Base-by-base conservation (phyloP, 176 grass and related monocot species). In the Puccinellia tenuiflora region DNA sequence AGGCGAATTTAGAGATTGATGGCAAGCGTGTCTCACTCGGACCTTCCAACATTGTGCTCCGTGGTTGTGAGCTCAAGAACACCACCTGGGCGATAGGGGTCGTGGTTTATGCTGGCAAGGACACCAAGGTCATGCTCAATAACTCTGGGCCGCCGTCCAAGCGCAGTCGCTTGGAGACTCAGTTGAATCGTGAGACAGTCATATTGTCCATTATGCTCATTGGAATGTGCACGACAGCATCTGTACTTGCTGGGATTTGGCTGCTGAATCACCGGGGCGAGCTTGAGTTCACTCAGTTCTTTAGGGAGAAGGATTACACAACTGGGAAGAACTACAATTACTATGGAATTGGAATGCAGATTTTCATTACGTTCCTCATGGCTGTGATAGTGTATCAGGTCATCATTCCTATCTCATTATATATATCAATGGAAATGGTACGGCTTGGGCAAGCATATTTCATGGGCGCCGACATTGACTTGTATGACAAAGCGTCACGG, bases 51-150 rank as follows among this genome's bases (percentile, higher is more conserved):
- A 90, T 97, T 71, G 88, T 97, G 71, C 89, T 97, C 73, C 89
- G 94, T 24, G 94, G 92, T 6, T 97, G 92, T 75, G 94, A 94
- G 86, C 86, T 97, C 51, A 97, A 97, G 83, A 94, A 97, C 71
- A 94, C 94, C 13, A 45, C 79, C 15, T 97, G 92, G 94, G 74
- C 88, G 1, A 65, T 97, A n/a, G 94, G 94, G n/a, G 88, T 97
- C 31, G 92, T 90, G 56, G 92, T 97, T 10, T 97, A 97, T 79
- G 83, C 88, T 21, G 94, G 94, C 57, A 94, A 75, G 39, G 94
- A 97, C 29, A 97, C 94, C 22, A 97, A 97, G 80, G 94, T 94
- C 78, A 97, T 97, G 94, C 92, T 94, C 22, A 94, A 97, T 76
- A 94, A 75, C 77, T 90, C 94, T 5, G 91, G 87, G 33, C 88